Base-by-base conservation (phyloP, 2,329 filamentous ascomycete species). In the Colletotrichum sp. region DNA sequence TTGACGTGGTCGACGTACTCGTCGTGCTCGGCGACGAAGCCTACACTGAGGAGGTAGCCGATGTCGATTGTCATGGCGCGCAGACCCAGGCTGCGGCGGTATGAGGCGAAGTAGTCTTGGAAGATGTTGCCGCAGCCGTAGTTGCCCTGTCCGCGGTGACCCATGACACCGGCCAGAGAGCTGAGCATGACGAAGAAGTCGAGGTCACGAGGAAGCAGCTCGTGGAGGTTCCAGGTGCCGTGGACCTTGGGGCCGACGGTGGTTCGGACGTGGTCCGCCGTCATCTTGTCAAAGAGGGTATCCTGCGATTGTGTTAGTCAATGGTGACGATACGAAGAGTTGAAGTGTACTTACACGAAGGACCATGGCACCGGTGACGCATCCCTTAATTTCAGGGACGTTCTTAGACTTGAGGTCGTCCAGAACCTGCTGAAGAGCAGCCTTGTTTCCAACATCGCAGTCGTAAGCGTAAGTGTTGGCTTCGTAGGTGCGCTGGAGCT, bases 1-100 rank as follows among this genome's bases (percentile, higher is more conserved):
- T 71, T 71, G 60, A 74, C 72, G 52, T 74, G 72, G 28, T 74
- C 71, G 63, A 67, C 75, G 63, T 70, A 77, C 61, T 83, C 84
- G 0, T 83, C 82, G 70, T 88, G 87, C 74, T 89, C 86, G 1
- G 88, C 87, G 3, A 90, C 81, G 79, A 90, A 90, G 4, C 89
- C 89, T 1, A 88, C 85, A 73, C 87, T 88, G 0, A 84, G 84
- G 7, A 93, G 86, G 2, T 86, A 86, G 1, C 89, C 90, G 21
- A 93, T 82, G 78, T 92, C 87, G 3, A 93, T 83, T 0, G 86
- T 86, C 0, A 87, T 84, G 32, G 87, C 88, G 4, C 86, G 82
- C 4, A 88, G 81, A 2, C 87, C 87, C 2, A 80, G 80, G 6
- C 74, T 59, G 1, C 83, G 82, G 5, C 88, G 84, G 77, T 87